Conservation (phyloP, 495 filamentous ascomycete species). For the Podospora fimiseda region DNA sequence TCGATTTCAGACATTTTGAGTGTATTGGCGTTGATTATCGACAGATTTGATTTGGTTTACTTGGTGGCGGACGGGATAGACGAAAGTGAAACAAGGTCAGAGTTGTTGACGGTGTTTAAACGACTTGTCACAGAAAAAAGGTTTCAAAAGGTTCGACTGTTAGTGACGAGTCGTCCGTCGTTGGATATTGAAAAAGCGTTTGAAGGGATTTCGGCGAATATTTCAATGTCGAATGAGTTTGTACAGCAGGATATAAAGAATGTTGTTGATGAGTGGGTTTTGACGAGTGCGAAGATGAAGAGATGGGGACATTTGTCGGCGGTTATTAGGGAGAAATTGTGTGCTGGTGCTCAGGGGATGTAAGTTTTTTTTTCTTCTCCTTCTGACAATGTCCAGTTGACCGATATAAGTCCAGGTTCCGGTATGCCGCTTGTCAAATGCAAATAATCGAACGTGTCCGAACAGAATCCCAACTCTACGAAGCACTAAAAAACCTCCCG, state of each 20-base stretch:
- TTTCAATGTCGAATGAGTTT: conserved; percentile 31
- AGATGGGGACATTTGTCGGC: conserved; percentile 17
- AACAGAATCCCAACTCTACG: conserved; percentile 13
- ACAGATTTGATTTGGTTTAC: conserved; percentile 14
- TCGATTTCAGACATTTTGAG: conserved; percentile 6
- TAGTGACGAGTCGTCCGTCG: conserved; percentile 38
- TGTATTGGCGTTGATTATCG: conserved; percentile 6
- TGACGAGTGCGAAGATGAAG: conserved; percentile 16
- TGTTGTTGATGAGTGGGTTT: conserved; percentile 19
- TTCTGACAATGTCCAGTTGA: not conserved
- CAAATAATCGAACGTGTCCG: conserved; percentile 28
- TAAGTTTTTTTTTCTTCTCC: not conserved
- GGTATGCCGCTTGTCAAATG: conserved; percentile 40
- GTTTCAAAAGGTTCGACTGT: conserved; percentile 31
- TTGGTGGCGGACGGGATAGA: conserved; percentile 30
- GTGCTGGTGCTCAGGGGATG: conserved; percentile 34
- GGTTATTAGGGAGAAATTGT: conserved; percentile 22
- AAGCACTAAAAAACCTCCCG: conserved; percentile 28
- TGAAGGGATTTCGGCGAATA: conserved; percentile 4
- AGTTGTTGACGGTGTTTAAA: conserved; percentile 16
- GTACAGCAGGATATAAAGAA: conserved; percentile 25
- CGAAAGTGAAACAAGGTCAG: conserved; percentile 21
- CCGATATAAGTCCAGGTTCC: conserved; percentile 22
- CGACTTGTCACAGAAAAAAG: conserved; percentile 20
- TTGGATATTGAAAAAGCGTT: conserved; percentile 28